Evolutionary conservation across 2,329 filamentous ascomycete genomes (phyloP), one percentile per base, ranked within the genome.

Genomic region (Nectriaceae sp.): DNA sequence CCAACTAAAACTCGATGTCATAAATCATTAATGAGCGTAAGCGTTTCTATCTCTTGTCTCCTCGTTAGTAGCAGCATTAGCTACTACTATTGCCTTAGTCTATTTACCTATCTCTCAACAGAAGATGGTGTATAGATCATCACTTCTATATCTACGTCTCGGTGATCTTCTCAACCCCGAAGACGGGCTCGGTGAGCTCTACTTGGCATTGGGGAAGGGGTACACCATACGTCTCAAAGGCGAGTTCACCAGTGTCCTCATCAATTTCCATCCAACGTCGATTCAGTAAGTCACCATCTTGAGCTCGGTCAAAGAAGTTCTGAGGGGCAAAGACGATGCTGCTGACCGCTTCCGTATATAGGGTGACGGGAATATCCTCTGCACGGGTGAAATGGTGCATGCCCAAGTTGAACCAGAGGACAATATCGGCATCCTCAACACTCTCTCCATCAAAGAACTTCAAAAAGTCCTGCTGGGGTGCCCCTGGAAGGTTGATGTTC

Each of bases 321-420:
- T 66, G 61, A 22, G 65, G 66, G 38, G 64, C 64, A 38, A 70
- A 66, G 6, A 59, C 40, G 24, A 70, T 64, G 51, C 60, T 66
- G 35, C 60, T 65, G 21, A 64, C 61, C 4, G 66, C 66, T 49
- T 66, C 63, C 19, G 58, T 56, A 49, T 62, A 67, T 18, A 70
- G 56, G 4, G 66, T 70, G 26, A 65, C 64, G 20, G 66, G 66
- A 13, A 62, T 44, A 16, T 61, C 61, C 39, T 44, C 21, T 24
- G 39, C 49, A 6, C 33, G 46, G n/a, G 56, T 51, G 15, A 61
- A 53, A 40, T 79, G 76, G 46, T 79, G 75, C 70, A 74, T 77
- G 8, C 76, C 76, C 5, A 79, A 57, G 48, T 78, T 78, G 41
- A 78, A 68, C 65, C 70, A 78, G 4, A 76, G 47, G 11, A 76